Evolutionary conservation across 192 early-diverging fungal species (phyloP).

Genomic region (Diversispora epigaea): DNA sequence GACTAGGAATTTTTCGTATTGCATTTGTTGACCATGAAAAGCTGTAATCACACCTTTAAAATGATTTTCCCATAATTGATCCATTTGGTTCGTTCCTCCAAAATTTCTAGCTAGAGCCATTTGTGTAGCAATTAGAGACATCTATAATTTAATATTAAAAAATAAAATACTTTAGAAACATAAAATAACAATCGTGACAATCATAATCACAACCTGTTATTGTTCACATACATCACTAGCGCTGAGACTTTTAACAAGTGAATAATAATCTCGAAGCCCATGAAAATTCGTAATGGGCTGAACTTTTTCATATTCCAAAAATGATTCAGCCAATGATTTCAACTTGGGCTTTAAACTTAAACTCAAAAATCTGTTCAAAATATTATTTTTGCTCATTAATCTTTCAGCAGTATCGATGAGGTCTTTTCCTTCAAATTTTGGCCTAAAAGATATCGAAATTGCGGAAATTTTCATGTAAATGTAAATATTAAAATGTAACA

Average conservation of each 20-base stretch:
- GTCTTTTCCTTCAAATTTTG: neutral
- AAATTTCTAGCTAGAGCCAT: neutral
- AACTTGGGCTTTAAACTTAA: neutral
- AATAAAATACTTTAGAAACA: neutral
- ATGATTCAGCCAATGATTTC: neutral
- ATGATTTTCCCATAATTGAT: neutral
- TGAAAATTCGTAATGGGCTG: conserved; percentile 1
- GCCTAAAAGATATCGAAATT: neutral
- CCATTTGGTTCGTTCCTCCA: neutral
- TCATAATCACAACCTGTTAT: too few species aligned
- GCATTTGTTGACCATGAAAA: neutral
- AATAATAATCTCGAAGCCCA: conserved; percentile 3
- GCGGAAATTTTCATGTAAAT: too few species aligned
- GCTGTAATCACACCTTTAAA: neutral
- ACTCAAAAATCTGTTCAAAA: neutral
- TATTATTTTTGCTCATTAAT: neutral
- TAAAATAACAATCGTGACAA: neutral
- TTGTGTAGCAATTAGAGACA: neutral
- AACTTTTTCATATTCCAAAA: neutral
- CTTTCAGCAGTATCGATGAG: neutral
- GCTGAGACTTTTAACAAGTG: neutral
- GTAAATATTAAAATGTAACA: too few species aligned
- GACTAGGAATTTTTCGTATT: neutral
- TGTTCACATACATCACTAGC: neutral
- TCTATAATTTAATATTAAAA: neutral